A percentile compares a stretch with the other conserved stretches of the same genome.
phyloP scores from a whole-genome alignment of 495 filamentous ascomycete genomes.

The Sporormia fimetaria region DNA sequence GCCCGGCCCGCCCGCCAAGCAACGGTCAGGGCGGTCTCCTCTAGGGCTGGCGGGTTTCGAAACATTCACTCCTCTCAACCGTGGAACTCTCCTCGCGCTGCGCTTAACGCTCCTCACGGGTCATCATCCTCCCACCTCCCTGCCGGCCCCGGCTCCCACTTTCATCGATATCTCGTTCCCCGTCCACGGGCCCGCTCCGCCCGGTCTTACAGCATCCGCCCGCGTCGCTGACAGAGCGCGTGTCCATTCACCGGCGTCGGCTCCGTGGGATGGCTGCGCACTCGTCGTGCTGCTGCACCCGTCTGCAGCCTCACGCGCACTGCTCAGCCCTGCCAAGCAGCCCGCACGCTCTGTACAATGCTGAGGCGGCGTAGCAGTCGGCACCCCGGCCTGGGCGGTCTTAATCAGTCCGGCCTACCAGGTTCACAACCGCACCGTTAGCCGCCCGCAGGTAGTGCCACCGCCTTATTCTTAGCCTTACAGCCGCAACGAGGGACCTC shows the following conservation, averaged over 20 bases:
- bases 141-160: constrained; percentile 8
- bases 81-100: constrained; percentile 4
- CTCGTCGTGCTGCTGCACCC: background rate
- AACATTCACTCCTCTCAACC: constrained; percentile 4
- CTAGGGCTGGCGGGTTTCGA: constrained; percentile 13
- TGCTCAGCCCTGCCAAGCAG: constrained; percentile 21
- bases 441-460: constrained; percentile 8
- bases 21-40: background rate
- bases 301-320: constrained; percentile 9
- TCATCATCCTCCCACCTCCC: background rate
- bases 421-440: constrained; percentile 7
- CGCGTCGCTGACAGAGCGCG: too few relatives aligned
- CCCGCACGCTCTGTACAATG: constrained; percentile 3
- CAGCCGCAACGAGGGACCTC: constrained; percentile 18
- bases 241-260: too few relatives aligned
- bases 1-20: background rate
- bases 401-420: constrained; percentile 20
- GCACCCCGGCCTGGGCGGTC: constrained; percentile 3
- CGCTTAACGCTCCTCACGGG: constrained; percentile 1
- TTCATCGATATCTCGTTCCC: constrained; percentile 4
- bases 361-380: background rate
- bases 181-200: constrained; percentile 1
- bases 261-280: background rate
- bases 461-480: constrained; percentile 15
- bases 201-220: too few relatives aligned